Conservation (phyloP, 1,284 basidiomycete genomes). For the Ceratobasidium sp. region DNA sequence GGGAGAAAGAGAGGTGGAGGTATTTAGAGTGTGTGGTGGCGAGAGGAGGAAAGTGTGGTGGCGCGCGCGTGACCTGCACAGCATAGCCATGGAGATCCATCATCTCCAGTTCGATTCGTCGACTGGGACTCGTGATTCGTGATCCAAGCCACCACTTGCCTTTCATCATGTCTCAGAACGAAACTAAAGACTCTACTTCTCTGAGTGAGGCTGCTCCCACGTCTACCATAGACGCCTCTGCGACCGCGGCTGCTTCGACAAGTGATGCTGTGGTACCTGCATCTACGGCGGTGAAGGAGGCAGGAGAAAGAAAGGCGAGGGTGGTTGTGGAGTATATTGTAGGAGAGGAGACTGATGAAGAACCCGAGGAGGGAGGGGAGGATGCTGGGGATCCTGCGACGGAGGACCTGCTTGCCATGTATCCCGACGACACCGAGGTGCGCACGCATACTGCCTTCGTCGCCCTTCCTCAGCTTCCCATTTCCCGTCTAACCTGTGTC, state of each 20-base stretch:
- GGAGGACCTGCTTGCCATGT: conserved; percentile 58
- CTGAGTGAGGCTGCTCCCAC: too few relatives aligned
- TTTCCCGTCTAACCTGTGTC: conserved; percentile 34
- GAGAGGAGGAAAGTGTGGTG: background rate
- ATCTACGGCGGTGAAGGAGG: background rate
- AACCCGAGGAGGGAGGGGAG: conserved; percentile 51
- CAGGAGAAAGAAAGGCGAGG: conserved; percentile 30
- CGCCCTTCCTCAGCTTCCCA: conserved; percentile 5
- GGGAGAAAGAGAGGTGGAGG: background rate
- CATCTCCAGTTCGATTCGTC: background rate
- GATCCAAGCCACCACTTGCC: conserved; percentile 1
- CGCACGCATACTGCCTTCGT: conserved; percentile 50
- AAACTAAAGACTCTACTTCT: too few relatives aligned
- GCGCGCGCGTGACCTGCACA: conserved; percentile 2
- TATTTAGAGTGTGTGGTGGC: background rate
- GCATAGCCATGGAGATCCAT: conserved; percentile 2
- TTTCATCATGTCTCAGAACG: background rate
- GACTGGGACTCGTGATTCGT: background rate
- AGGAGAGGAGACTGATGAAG: conserved; percentile 46
- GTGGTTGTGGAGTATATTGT: conserved; percentile 37
- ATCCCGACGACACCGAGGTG: conserved; percentile 75
- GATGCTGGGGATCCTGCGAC: conserved; percentile 55
- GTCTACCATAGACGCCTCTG: background rate
- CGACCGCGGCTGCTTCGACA: background rate
- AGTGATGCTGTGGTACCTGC: background rate